Percentiles rank a stretch among this genome's conserved stretches.
Conservation (phyloP, 2,329 filamentous ascomycete genomes). For the Neoarthrinium moseri region DNA sequence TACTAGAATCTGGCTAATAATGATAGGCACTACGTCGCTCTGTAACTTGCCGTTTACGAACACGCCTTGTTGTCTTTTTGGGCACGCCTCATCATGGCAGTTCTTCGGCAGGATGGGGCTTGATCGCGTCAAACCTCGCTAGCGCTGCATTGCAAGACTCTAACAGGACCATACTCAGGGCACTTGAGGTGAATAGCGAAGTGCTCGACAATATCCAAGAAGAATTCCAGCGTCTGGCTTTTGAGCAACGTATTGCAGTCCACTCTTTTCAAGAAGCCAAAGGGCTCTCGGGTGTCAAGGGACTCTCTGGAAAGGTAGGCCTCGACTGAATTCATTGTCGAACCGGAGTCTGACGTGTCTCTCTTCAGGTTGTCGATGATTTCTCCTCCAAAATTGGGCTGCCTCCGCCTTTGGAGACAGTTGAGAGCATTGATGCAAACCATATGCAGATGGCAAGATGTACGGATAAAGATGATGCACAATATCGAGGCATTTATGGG, state of each 20-base stretch:
- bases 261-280: slow-evolving; percentile 38
- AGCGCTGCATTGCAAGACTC: slow-evolving; percentile 30
- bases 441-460: slow-evolving; percentile 37
- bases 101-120: slow-evolving; percentile 27
- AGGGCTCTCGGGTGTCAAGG: slow-evolving; percentile 31
- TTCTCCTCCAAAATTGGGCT: slow-evolving; percentile 38
- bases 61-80: slow-evolving; percentile 35
- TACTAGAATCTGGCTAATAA: neutral
- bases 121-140: slow-evolving; percentile 30
- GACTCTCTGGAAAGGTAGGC: slow-evolving; percentile 30
- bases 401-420: slow-evolving; percentile 28
- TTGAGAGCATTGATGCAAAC: slow-evolving; percentile 37
- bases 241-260: slow-evolving; percentile 26
- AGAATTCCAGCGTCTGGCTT: slow-evolving; percentile 28
- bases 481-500: slow-evolving; percentile 27
- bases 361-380: slow-evolving; percentile 34
- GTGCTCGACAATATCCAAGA: slow-evolving; percentile 36
- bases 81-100: slow-evolving; percentile 39
- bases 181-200: slow-evolving; percentile 31
- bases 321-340: slow-evolving; percentile 10
- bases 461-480: slow-evolving; percentile 23
- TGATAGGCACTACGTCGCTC: slow-evolving; percentile 30
- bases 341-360: too few relatives aligned
- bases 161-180: slow-evolving; percentile 29
- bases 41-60: slow-evolving; percentile 19